Evolutionary conservation across 202 grass and related monocot species (phyloP).

Genomic region (Tripidium arundinaceum): DNA sequence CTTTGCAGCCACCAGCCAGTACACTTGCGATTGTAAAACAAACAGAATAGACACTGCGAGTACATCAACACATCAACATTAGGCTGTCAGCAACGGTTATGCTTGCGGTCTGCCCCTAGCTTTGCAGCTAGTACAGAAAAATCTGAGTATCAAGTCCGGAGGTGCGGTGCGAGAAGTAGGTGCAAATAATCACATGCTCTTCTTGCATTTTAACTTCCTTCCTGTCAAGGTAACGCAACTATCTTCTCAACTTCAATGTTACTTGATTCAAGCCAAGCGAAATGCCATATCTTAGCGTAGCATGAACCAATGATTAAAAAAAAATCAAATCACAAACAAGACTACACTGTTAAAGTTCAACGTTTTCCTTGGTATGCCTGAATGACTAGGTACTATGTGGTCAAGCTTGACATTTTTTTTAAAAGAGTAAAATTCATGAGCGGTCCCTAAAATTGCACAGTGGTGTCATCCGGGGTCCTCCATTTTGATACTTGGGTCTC

Average conservation of each 20-base stretch:
- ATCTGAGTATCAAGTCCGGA: neutral
- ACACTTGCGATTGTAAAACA: neutral
- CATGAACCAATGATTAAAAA: neutral
- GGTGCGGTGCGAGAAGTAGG: conserved; percentile 48
- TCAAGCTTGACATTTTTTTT: neutral
- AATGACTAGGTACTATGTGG: neutral
- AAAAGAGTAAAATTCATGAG: neutral
- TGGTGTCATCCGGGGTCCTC: neutral
- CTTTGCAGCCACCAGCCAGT: neutral
- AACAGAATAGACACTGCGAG: neutral
- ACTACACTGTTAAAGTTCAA: neutral
- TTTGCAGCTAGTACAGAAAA: neutral
- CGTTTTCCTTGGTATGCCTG: neutral
- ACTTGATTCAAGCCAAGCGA: conserved; percentile 12
- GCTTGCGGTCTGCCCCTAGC: neutral
- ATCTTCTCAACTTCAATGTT: conserved; percentile 6
- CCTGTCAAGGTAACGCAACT: conserved; percentile 30
- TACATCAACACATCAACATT: neutral
- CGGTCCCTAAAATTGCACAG: neutral
- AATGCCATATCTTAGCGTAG: neutral
- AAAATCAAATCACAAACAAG: neutral
- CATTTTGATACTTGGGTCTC: neutral
- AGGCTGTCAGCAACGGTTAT: neutral
- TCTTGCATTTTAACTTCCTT: conserved; percentile 57
- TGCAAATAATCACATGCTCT: conserved; percentile 60